phyloP scores from a whole-genome alignment of 352 stramenopile genomes.

The Globisporangium orthogonon region DNA sequence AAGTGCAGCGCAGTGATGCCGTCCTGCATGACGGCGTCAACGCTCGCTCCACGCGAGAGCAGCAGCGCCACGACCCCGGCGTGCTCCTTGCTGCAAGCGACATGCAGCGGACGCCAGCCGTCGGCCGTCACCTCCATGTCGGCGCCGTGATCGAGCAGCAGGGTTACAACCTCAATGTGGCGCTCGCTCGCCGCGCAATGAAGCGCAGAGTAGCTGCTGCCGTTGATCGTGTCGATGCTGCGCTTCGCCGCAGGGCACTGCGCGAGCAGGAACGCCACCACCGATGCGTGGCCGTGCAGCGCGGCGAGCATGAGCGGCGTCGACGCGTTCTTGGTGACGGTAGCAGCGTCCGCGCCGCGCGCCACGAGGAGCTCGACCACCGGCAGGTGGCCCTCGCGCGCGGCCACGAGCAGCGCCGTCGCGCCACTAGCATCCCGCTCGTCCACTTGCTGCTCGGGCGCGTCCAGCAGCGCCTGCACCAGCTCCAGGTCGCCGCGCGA shows the following conservation, averaged over 20 bases:
- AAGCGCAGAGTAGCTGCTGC: conserved; percentile 7
- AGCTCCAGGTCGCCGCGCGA: conserved; percentile 1
- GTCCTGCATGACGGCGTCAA: conserved; percentile 4
- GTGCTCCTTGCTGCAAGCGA: conserved; percentile 6
- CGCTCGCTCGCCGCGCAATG: conserved; percentile 6
- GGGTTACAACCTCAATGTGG: background rate
- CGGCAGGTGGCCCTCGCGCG: conserved; percentile 5
- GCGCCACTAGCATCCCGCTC: conserved; percentile 4
- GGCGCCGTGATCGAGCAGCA: conserved; percentile 8
- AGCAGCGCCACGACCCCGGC: conserved; percentile 3
- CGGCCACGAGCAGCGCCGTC: conserved; percentile 6
- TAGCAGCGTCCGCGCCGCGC: background rate
- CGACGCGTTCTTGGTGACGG: conserved; percentile 3
- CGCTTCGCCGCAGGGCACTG: background rate
- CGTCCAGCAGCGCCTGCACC: conserved; percentile 1
- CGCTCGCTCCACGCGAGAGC: conserved; percentile 3
- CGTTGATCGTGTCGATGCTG: conserved; percentile 4
- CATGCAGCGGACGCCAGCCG: conserved; percentile 10
- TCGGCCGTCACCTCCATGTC: conserved; percentile 5
- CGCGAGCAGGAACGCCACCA: conserved; percentile 4
- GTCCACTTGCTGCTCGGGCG: background rate
- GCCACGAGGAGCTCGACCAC: conserved; percentile 7
- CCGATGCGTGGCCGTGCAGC: background rate
- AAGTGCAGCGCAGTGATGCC: conserved; percentile 5
- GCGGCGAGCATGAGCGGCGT: conserved; percentile 5